Base-by-base conservation (phyloP, 805 yeast genomes). In the Metschnikowia koreensis region DNA sequence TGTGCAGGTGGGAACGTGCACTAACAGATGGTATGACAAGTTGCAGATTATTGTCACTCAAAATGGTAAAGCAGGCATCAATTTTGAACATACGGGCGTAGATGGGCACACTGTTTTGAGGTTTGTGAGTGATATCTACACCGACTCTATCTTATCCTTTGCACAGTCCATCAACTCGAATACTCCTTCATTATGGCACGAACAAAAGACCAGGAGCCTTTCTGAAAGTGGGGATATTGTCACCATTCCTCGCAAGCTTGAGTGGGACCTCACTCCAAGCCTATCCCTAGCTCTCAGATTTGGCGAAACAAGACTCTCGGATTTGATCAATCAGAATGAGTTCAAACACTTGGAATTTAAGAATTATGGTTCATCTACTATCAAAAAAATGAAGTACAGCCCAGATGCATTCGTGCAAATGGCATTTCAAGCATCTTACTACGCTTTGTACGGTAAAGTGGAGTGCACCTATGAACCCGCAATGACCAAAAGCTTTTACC, bases 381-480 rank as follows among this genome's bases (percentile, higher is more conserved):
- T 91, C 65, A 91, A 91, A 66, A 81, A 81, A 52, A 85, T 89
- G 82, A 92, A 90, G 55, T 85, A 84, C 66, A 87, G 96, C 2
- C 97, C 97, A 0, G 97, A 91, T 75, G 97, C 97, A 0, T 91
- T 87, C 70, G 86, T 87, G 38, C 97, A 91, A 67, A 89, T 91
- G 93, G 86, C 91, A 26, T 89, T 90, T 75, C 97, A 91, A 69
- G 89, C 94, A 8, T 90, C 96, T 4, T 91, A 90, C 68, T 91
- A 89, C 64, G 96, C 97, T 0, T 76, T 91, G 38, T 91, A 91
- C 65, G 97, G 97, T 45, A 88, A 87, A 64, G 93, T 90, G 38
- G 97, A 90, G 68, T 88, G 96, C 57, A 89, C 96, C 6, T 91
- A 91, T 66, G 97, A 91, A 70, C 97, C 97, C 1, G 97, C 97